These are phyloP conservation scores for Carex arenaria DNA, from an alignment of 202 grass and related monocot species.

Conservation along the genomic window DNA sequence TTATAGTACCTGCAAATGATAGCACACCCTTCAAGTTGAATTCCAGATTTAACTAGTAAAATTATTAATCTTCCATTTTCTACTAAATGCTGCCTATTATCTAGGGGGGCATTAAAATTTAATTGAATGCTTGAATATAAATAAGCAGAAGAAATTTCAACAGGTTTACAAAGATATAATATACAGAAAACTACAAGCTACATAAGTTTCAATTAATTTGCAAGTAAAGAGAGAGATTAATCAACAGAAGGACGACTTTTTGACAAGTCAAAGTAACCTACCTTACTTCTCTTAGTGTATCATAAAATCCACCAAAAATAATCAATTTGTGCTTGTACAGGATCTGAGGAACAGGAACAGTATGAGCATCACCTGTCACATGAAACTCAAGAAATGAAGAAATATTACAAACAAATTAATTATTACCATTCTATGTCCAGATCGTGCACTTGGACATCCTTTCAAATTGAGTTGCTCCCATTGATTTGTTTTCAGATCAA, in stretches of 20 bases:
- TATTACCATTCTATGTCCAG: conserved; percentile 88
- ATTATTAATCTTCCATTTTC: neutral
- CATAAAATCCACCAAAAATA: conserved; percentile 97
- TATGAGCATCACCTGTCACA: neutral
- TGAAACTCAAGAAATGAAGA: neutral
- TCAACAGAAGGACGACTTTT: neutral
- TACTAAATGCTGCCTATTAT: neutral
- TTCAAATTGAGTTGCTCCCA: conserved; percentile 93
- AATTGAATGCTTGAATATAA: neutral
- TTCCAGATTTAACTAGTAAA: neutral
- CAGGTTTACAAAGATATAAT: neutral
- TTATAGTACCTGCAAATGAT: conserved; percentile 69
- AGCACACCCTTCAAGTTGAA: conserved; percentile 11
- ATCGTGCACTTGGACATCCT: conserved; percentile 90
- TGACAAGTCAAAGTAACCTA: conserved; percentile 29
- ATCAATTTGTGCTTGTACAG: conserved; percentile 97
- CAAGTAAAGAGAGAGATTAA: neutral
- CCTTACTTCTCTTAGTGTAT: conserved; percentile 98
- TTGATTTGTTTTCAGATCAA: conserved; percentile 96
- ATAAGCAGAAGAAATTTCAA: neutral
- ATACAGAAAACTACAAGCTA: neutral
- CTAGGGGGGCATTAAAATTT: neutral
- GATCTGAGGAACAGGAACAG: conserved; percentile 54
- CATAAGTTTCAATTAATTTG: neutral
- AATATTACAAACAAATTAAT: conserved; percentile 10